Conservation (phyloP, 306 rosid genomes). For the Dryas drummondii region DNA sequence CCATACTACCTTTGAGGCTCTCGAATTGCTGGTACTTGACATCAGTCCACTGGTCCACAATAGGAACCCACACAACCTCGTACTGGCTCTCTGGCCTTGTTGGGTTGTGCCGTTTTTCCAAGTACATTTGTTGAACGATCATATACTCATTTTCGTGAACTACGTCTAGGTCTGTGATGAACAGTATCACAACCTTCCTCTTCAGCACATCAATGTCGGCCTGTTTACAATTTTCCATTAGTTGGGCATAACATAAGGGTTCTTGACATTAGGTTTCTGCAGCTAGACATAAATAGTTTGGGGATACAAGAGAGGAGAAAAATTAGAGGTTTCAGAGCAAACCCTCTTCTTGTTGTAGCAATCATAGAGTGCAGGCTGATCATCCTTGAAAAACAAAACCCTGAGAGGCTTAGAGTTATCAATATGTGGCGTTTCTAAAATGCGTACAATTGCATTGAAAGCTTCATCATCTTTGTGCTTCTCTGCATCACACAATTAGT, state of each 20-base stretch:
- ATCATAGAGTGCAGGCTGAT: conserved; percentile 46
- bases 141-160: conserved; percentile 18
- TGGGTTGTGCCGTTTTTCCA: conserved; percentile 28
- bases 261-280: too few species aligned
- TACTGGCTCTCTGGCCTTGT: conserved; percentile 43
- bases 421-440: conserved; percentile 36
- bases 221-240: background rate
- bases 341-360: conserved; percentile 53
- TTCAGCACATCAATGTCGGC: conserved; percentile 9
- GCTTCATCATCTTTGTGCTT: conserved; percentile 47
- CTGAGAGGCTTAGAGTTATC: conserved; percentile 53
- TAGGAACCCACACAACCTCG: conserved; percentile 66
- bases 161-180: conserved; percentile 46
- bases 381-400: conserved; percentile 48
- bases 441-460: conserved; percentile 26
- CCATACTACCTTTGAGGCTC: conserved; percentile 31
- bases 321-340: conserved; percentile 1
- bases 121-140: conserved; percentile 41
- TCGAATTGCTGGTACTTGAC: conserved; percentile 20
- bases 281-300: too few species aligned
- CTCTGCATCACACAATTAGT: conserved; percentile 37
- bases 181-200: conserved; percentile 39
- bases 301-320: background rate
- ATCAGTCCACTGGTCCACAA: conserved; percentile 31
- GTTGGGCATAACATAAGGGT: background rate